These are phyloP conservation scores for Plasmodium gallinaceum DNA, from an alignment of 169 alveolate species.

Conservation along the genomic window DNA sequence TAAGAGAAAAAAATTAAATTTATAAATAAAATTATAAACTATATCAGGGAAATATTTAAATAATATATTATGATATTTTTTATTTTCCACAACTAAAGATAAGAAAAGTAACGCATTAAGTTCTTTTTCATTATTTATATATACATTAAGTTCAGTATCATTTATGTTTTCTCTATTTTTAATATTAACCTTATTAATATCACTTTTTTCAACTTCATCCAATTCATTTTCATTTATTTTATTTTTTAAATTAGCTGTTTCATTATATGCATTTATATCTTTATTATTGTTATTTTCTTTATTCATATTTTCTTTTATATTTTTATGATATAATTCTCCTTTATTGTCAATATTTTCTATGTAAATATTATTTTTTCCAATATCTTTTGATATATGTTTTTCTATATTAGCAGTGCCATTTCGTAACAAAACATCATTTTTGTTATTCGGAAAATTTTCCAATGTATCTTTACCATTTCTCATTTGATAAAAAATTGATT, in stretches of 20 bases:
- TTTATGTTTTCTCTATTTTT: neutral
- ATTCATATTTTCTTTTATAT: too few relatives aligned
- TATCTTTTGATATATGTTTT: neutral
- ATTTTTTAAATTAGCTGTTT: neutral
- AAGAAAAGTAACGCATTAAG: slow-evolving; percentile 36
- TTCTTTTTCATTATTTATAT: slow-evolving; percentile 31
- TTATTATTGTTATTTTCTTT: neutral
- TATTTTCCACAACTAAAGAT: slow-evolving; percentile 47
- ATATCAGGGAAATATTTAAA: slow-evolving; percentile 18
- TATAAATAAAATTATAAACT: slow-evolving; percentile 29
- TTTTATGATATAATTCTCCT: neutral
- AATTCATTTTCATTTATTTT: neutral
- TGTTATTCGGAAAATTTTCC: neutral
- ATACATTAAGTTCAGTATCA: neutral
- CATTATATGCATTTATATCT: neutral
- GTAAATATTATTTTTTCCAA: neutral
- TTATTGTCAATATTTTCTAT: neutral
- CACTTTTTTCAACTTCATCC: neutral
- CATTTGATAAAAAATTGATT: slow-evolving; percentile 10
- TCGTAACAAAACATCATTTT: too few relatives aligned
- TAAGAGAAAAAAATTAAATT: slow-evolving; percentile 39
- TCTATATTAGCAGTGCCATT: neutral
- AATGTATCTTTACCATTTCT: neutral
- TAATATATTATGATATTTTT: slow-evolving; percentile 45
- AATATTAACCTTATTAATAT: neutral